A percentile compares a stretch with the other conserved stretches of the same genome.
These are phyloP conservation scores for Pythium volutum DNA, from an alignment of 352 stramenopile species.

Conservation along the genomic window DNA sequence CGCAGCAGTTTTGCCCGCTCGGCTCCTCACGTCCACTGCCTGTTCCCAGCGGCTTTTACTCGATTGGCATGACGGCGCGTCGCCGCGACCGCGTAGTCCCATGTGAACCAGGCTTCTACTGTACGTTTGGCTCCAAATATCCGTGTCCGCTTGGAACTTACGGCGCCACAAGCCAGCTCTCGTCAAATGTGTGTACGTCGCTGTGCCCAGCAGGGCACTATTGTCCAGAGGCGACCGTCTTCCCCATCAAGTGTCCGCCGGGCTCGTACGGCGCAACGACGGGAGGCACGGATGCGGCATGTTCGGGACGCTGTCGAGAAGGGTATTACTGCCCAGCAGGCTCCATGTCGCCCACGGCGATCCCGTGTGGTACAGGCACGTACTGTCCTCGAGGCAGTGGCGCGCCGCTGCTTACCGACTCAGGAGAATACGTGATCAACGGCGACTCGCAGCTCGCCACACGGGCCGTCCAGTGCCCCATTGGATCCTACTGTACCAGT, in stretches of 20 bases:
- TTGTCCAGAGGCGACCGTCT: constrained; percentile 35
- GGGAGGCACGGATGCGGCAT: constrained; percentile 40
- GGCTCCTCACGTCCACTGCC: constrained; percentile 4
- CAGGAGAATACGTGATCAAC: constrained; percentile 39
- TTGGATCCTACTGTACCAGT: constrained; percentile 49
- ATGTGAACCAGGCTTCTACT: constrained; percentile 64
- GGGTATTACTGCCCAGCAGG: constrained; percentile 65
- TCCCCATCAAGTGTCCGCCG: constrained; percentile 36
- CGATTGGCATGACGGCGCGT: constrained; percentile 27
- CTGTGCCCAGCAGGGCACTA: constrained; percentile 60
- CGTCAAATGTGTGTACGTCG: constrained; percentile 33
- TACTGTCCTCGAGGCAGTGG: constrained; percentile 46
- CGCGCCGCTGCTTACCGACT: constrained; percentile 12
- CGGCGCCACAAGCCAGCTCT: constrained; percentile 30
- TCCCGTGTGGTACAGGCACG: constrained; percentile 29
- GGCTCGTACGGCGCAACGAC: constrained; percentile 52
- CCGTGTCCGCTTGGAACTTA: constrained; percentile 58
- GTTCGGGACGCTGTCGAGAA: constrained; percentile 50
- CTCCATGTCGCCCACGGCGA: constrained; percentile 41
- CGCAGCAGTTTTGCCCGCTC: constrained; percentile 56
- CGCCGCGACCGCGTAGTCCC: constrained; percentile 30
- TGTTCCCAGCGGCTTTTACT: constrained; percentile 35
- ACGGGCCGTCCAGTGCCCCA: constrained; percentile 27
- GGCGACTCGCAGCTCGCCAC: constrained; percentile 22
- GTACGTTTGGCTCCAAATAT: constrained; percentile 30